Base-by-base conservation (phyloP, 495 filamentous ascomycete species). In the Daldinia bambusicola region DNA sequence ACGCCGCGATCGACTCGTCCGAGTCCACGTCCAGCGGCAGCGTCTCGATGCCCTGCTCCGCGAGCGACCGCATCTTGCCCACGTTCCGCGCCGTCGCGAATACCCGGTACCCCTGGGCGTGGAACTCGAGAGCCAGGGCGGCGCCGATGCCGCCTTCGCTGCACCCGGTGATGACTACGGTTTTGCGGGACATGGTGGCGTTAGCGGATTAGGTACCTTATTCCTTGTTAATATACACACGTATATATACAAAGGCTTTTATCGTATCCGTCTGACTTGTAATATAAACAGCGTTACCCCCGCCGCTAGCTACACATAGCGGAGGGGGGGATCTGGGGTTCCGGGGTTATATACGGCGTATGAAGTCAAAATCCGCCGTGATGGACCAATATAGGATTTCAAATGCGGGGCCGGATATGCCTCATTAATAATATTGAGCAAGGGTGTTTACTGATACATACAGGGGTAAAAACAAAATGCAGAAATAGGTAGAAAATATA, bases 1-100 rank as follows among this genome's bases (percentile, higher is more conserved):
- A 26, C 26, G 66, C 36, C 30, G 62, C 55, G 63, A 88, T 84
- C 0, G 81, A 82, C 6, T 71, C 66, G 1, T 65, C 66, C 8
- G 75, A 78, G 2, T 80, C 82, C 12, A 88, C 81, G 69, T 88
- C 86, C 13, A 89, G 78, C n/a, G 59, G 61, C 0, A 88, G 63
- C 9, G 80, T 80, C n/a, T 85, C 80, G 48, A 87, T 75, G 7
- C 81, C 81, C 16, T 78, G 56, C 4, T 77, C 59, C 41, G 71
- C 62, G 18, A 85, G 76, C 34, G 74, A 32, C 8, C 67, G 52
- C 74, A 86, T 79, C 55, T 83, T 86, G 18, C 70, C 58, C 4
- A 75, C 61, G 60, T 82, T 74, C 50, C 87, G 85, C 4, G 83
- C 81, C 20, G 87, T 86, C 14, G 89, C 88, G 67, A 87, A 87